Evolutionary conservation across 805 yeast genomes (phyloP), one percentile per base, ranked within the genome.

Genomic region (Ogataea siamensis): DNA sequence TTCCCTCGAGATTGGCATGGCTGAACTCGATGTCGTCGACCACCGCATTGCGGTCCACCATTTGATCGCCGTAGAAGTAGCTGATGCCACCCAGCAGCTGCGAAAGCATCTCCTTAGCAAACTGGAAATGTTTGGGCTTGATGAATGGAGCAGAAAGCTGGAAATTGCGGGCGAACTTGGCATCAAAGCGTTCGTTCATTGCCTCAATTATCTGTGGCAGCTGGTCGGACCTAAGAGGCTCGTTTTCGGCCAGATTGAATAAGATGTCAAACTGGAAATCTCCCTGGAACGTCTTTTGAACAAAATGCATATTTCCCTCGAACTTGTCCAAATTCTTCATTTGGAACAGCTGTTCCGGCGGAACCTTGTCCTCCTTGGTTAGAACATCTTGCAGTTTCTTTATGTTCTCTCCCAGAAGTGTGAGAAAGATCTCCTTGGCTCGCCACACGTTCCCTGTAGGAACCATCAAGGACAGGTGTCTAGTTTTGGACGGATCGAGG

Each of bases 81-180:
- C 95, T 86, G 36, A 93, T 73, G 10, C 98, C 98, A 14, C 97
- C 99, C 40, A 86, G 57, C 29, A 93, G 67, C 39, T 89, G 91
- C 0, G 97, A 83, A 7, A 91, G 55, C 27, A 87, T 67, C 50
- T 86, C 89, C 50, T 84, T 71, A 1, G 88, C 95, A 64, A 93
- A 89, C 7, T 50, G 48, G 19, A 58, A 53, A 50, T 80, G 70
- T 39, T 63, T 51, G 6, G 58, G 53, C 7, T 29, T 57, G 32
- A 71, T 62, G 53, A 75, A 84, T 2, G 89, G 91, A 0, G 71
- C 61, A 10, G 64, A 57, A 7, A 83, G 62, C 11, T 72, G 64
- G 53, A 80, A 83, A 9, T 68, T 62, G 7, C 53, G 39, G 3
- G 61, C 48, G 49, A 87, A 88, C 47, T 75, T 78, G 2, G 51